Conservation (phyloP, 768 basidiomycete genomes). For the Leccinum incarnatum region DNA sequence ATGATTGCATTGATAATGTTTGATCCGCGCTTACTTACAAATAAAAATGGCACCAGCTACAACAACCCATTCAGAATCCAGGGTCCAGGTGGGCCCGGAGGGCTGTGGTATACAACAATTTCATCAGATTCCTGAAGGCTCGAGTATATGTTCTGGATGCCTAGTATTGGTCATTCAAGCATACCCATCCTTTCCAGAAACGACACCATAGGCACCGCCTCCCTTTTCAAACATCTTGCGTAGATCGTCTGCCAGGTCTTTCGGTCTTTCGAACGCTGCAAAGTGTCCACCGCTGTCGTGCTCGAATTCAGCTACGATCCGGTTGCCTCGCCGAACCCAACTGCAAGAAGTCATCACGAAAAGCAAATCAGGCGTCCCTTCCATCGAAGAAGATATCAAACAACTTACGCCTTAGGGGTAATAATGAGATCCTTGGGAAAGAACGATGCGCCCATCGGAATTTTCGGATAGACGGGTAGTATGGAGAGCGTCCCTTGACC, state of each 20-base stretch:
- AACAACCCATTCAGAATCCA: no score
- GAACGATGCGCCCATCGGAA: constrained; percentile 49
- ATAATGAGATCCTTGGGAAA: constrained; percentile 49
- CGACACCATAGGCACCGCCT: constrained; percentile 48
- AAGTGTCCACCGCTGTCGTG: constrained; percentile 60
- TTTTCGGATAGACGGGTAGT: constrained; percentile 1
- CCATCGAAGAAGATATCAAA: fast-evolving
- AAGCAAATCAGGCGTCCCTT: not conserved
- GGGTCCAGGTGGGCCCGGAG: no score
- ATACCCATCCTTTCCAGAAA: constrained; percentile 45
- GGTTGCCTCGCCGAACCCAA: constrained; percentile 39
- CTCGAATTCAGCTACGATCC: constrained; percentile 45
- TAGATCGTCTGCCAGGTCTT: constrained; percentile 47
- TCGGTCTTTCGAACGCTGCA: constrained; percentile 50
- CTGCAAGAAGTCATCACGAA: constrained; percentile 24
- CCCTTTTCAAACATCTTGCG: constrained; percentile 55
- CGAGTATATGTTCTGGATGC: no score
- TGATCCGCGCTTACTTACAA: no score
- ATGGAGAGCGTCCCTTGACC: not conserved
- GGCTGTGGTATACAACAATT: no score
- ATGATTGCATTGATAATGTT: no score
- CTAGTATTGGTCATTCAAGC: constrained; percentile 2
- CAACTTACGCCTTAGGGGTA: constrained; percentile 39
- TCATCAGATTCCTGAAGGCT: not conserved
- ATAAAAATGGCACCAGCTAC: no score